These are phyloP conservation scores for Corinectria fuckeliana DNA, from an alignment of 2,329 filamentous ascomycete species.

Conservation along the genomic window DNA sequence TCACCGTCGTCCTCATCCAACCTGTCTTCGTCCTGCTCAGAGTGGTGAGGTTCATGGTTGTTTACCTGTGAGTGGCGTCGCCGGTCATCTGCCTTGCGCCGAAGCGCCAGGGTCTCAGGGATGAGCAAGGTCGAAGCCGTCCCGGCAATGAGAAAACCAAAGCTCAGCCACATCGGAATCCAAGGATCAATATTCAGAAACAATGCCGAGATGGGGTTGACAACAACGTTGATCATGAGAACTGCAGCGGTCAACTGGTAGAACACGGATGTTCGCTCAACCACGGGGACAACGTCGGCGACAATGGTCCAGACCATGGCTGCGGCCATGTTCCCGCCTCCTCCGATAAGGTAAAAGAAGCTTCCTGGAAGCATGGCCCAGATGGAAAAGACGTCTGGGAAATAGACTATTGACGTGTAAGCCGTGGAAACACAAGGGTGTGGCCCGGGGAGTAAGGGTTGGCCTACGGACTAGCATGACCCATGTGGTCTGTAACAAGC, in stretches of 20 bases:
- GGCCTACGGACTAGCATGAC: slow-evolving; percentile 42
- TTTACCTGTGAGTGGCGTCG: slow-evolving; percentile 15
- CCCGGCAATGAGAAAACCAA: slow-evolving; percentile 39
- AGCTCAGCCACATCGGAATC: slow-evolving; percentile 47
- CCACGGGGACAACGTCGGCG: slow-evolving; percentile 50
- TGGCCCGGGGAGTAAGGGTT: neutral
- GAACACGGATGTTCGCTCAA: slow-evolving; percentile 48
- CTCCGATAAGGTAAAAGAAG: slow-evolving; percentile 49
- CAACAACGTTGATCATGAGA: slow-evolving; percentile 47
- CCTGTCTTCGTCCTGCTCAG: neutral
- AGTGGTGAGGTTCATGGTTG: neutral
- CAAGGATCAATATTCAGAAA: slow-evolving; percentile 49
- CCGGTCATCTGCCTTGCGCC: slow-evolving; percentile 38
- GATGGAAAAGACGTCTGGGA: slow-evolving; percentile 48
- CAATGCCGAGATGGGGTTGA: slow-evolving; percentile 49
- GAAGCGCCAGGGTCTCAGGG: slow-evolving; percentile 52
- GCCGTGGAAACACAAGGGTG: neutral
- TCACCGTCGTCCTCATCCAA: neutral
- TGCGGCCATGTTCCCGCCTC: slow-evolving; percentile 45
- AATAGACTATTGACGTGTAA: slow-evolving; percentile 42
- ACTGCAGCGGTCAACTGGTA: slow-evolving; percentile 48
- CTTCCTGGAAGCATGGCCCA: slow-evolving; percentile 47
- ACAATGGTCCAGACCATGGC: slow-evolving; percentile 56
- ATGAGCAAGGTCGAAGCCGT: slow-evolving; percentile 42
- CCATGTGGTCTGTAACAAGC: slow-evolving; percentile 39